These are phyloP conservation scores for Eimeria acervulina DNA, from an alignment of 169 alveolate species.

Conservation along the genomic window DNA sequence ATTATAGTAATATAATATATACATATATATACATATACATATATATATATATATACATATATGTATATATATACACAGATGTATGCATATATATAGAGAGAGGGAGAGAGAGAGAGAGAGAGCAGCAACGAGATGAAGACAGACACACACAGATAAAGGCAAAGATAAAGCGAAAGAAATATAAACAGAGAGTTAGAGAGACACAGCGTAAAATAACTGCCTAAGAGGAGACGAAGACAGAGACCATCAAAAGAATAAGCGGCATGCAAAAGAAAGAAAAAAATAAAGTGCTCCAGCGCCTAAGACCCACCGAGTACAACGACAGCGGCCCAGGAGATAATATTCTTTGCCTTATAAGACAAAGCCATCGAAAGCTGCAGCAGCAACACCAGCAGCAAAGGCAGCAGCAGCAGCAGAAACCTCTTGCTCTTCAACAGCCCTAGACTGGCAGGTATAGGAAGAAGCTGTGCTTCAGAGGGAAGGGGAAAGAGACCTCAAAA, in stretches of 20 bases:
- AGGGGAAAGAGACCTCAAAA: background rate
- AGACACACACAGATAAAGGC: too few relatives aligned
- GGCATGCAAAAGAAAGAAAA: background rate
- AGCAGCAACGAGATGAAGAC: too few relatives aligned
- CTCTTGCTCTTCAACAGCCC: too few relatives aligned
- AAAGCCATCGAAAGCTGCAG: slow-evolving; percentile 7
- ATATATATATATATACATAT: too few relatives aligned
- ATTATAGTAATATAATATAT: too few relatives aligned
- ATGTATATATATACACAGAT: too few relatives aligned
- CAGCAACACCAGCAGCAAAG: background rate
- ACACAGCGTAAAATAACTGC: background rate
- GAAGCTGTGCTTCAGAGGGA: background rate
- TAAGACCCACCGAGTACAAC: slow-evolving; percentile 1
- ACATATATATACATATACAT: too few relatives aligned
- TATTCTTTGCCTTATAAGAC: background rate
- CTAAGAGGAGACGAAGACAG: background rate
- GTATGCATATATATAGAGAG: too few relatives aligned
- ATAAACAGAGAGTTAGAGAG: background rate
- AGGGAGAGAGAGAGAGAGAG: too few relatives aligned
- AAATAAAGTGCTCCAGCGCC: background rate
- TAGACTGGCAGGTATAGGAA: background rate
- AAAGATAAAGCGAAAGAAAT: too few relatives aligned
- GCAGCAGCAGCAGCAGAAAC: background rate
- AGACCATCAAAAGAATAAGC: too few relatives aligned
- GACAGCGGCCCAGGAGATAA: slow-evolving; percentile 47